These are phyloP conservation scores for Apiospora hydei DNA, from an alignment of 2,329 filamentous ascomycete genomes.

Conservation along the genomic window DNA sequence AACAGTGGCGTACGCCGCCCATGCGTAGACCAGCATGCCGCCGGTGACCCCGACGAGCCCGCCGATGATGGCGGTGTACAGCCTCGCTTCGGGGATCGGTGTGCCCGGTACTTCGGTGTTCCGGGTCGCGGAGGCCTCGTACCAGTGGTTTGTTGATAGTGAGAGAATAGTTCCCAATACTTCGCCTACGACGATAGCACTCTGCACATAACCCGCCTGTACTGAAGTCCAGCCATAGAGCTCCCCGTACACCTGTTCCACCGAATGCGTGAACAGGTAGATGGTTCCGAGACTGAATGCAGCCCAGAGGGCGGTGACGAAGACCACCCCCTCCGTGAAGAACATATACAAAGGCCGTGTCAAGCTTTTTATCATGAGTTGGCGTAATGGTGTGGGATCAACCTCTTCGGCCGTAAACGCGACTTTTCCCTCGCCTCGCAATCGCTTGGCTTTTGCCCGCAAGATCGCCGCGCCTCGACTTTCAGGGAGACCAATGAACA, in stretches of 20 bases:
- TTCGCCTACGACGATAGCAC: conserved; percentile 19
- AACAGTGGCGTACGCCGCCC: conserved; percentile 51
- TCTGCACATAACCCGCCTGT: conserved; percentile 24
- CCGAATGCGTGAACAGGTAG: conserved; percentile 37
- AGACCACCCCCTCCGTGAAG: conserved; percentile 55
- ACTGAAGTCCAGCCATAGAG: conserved; percentile 33
- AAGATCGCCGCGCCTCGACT: background rate
- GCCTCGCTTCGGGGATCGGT: conserved; percentile 31
- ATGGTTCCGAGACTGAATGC: conserved; percentile 37
- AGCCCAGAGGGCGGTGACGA: conserved; percentile 55
- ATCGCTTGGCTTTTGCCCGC: background rate
- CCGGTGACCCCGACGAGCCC: conserved; percentile 36
- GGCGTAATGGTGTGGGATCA: background rate
- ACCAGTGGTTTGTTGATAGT: conserved; percentile 41
- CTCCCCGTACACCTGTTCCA: conserved; percentile 32
- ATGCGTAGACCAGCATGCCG: conserved; percentile 59
- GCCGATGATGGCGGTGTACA: conserved; percentile 21
- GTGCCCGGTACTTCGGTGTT: conserved; percentile 44
- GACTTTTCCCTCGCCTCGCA: background rate
- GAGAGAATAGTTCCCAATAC: conserved; percentile 30
- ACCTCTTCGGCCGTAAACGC: background rate
- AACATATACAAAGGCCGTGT: conserved; percentile 23
- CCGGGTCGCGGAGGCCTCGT: conserved; percentile 48
- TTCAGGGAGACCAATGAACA: conserved; percentile 35
- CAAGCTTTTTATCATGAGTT: background rate